Evolutionary conservation across 2,329 filamentous ascomycete genomes (phyloP), one percentile per base, ranked within the genome.

Genomic region (Diplodia scrobiculata): DNA sequence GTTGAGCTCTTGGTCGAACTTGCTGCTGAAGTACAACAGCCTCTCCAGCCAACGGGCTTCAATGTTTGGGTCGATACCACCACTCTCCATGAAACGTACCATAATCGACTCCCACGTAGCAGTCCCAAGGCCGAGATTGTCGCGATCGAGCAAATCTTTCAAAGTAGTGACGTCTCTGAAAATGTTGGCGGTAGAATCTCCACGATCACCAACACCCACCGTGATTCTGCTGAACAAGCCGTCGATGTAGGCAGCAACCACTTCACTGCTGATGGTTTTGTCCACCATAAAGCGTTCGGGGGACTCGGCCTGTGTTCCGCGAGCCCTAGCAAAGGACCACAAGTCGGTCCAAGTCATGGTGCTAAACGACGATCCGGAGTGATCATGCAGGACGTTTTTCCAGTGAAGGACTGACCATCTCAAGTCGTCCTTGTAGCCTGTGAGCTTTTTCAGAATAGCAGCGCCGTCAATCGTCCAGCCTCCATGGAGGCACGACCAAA

Each of bases 181-280:
- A 13, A 50, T 34, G n/a, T 36, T n/a, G 10, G 17, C 11, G n/a
- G 41, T 27, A n/a, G 52, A 41, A 13, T 70, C 79, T 36, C 79
- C 79, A 68, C 77, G 71, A 36, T 68, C 66, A n/a, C 78, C 79
- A 25, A 80, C 77, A 52, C 81, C 81, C 25, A 80, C 70, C 6
- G 11, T 21, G 50, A 82, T 72, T 13, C 73, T 71, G 67, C 81
- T 84, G 48, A 83, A 71, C 14, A 86, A 72, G 17, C 81, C 83
- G 70, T 86, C 83, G 34, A 86, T 75, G 48, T 86, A 80, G 5
- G 84, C 82, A 62, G 81, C 77, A 29, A 87, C 79, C 11, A 88
- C 80, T 73, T 89, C 86, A 50, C 79, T 79, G 70, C 85, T 87
- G 70, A 89, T 81, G 0, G 83, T 86, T 59, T 78, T 74, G 45